Evolutionary conservation across 2,329 filamentous ascomycete genomes (phyloP).

Genomic region (Furcasterigmium sp.): DNA sequence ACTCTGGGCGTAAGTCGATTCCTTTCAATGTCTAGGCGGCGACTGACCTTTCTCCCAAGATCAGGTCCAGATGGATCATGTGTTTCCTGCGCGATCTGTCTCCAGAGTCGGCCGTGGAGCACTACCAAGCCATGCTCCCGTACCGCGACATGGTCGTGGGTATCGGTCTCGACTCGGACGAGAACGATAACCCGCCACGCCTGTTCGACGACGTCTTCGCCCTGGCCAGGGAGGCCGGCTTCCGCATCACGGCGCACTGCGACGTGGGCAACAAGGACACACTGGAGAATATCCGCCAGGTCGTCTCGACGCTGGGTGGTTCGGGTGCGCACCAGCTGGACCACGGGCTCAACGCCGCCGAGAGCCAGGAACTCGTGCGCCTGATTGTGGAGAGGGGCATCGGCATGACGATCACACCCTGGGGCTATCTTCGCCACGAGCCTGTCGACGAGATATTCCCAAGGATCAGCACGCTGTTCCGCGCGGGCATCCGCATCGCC

Average conservation of each 20-base stretch:
- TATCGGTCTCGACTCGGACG: conserved; percentile 62
- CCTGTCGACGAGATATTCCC: conserved; percentile 41
- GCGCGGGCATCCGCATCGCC: conserved; percentile 55
- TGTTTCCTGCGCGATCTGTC: conserved; percentile 69
- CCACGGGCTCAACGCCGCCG: conserved; percentile 58
- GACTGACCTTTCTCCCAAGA: too few species aligned
- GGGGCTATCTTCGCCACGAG: conserved; percentile 60
- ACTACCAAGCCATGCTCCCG: too few species aligned
- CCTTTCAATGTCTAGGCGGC: too few species aligned
- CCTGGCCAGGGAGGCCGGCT: conserved; percentile 42
- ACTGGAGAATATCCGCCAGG: conserved; percentile 35
- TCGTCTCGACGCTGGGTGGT: too few species aligned
- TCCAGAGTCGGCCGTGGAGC: conserved; percentile 37
- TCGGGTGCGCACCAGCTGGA: too few species aligned
- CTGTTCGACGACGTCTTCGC: conserved; percentile 58
- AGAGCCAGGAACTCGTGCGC: conserved; percentile 49
- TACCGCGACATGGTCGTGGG: conserved; percentile 46
- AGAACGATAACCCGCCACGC: conserved; percentile 48
- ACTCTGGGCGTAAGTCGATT: conserved; percentile 59
- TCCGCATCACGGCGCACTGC: conserved; percentile 66
- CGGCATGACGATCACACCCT: conserved; percentile 61
- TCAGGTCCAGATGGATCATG: too few species aligned
- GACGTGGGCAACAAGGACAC: conserved; percentile 54
- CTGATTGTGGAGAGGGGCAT: conserved; percentile 48
- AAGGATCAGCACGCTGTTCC: conserved; percentile 54